Base-by-base conservation (phyloP, 192 early-diverging fungal genomes). In the Coemansia aciculifera region DNA sequence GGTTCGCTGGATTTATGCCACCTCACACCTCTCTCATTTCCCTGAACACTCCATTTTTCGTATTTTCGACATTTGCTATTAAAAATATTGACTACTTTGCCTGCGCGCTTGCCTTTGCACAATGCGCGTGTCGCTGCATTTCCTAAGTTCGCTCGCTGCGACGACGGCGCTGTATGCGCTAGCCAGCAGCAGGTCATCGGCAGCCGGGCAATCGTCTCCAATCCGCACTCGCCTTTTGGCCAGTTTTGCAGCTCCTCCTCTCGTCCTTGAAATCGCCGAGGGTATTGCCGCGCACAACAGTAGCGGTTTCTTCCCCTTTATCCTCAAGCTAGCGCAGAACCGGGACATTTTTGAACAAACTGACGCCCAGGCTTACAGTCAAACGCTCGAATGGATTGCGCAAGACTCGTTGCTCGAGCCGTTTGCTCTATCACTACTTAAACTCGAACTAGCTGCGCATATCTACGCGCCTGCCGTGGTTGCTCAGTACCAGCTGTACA, bases 401-500 rank as follows among this genome's bases (percentile, higher is more conserved):
- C 24, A 78, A 17, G 67, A 75, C 15, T 61, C 79, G 10, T 72
- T 86, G 10, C 67, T 88, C 5, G 43, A 62, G 11, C 63, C 75
- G 1, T 67, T 89, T 13, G 79, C 85, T 13, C 46, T 85, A 38
- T 75, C 92, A 36, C 78, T 93, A n/a, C 66, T 92, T 10, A 85
- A 89, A 62, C 84, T 92, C 19, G 80, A 89, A 17, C 81, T 97
- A 12, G 74, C 94, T 3, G 69, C 91, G 24, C 92, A 90, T 42
- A 78, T 77, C 1, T 66, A 85, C 29, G 93, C 95, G 15, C 94
- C 97, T 0, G 85, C 84, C n/a, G 88, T 97, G 27, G 85, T 92
- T 68, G 88, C 95, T 0, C 87, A 90, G 63, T 90, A 96, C 74
- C 92, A 93, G 56, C 86, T 89, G 29, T 97, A 97, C 82, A 69